Conservation (phyloP, 345 rosid species). For the Salix caprea region DNA sequence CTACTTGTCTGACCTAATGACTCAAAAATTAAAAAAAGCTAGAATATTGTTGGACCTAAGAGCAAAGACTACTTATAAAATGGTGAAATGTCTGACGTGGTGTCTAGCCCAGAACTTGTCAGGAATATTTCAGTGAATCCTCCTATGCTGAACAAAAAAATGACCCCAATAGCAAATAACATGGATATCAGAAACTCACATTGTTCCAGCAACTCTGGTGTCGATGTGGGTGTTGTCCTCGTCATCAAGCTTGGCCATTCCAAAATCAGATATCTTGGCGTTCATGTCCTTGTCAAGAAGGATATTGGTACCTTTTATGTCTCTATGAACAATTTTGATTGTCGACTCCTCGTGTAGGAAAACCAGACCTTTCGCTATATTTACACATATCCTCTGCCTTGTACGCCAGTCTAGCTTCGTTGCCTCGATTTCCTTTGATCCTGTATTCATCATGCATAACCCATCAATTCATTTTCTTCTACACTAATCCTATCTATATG, state of each 20-base stretch:
- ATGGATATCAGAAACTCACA: constrained; percentile 8
- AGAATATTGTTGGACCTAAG: too few species aligned
- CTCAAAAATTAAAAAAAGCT: too few species aligned
- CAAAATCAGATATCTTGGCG: too few species aligned
- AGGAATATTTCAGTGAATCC: too few species aligned
- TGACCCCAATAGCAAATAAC: background rate
- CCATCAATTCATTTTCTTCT: background rate
- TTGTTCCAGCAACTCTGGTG: constrained; percentile 31
- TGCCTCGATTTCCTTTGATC: background rate
- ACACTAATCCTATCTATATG: background rate
- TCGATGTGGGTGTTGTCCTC: constrained; percentile 17
- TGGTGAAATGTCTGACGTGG: too few species aligned
- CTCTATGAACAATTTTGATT: constrained; percentile 6
- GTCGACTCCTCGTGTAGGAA: constrained; percentile 36
- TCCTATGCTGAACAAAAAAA: too few species aligned
- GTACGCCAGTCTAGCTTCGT: constrained; percentile 29
- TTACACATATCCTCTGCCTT: constrained; percentile 27
- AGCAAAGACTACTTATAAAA: too few species aligned
- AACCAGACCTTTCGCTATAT: constrained; percentile 30
- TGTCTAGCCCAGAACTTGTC: too few species aligned
- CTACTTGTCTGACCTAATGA: too few species aligned
- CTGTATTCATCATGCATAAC: constrained; percentile 1
- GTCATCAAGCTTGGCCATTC: too few species aligned
- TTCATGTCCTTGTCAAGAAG: too few species aligned
- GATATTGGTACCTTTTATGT: too few species aligned